phyloP scores from a whole-genome alignment of 1,139 yeast genomes.

The Taphrina confusa region DNA sequence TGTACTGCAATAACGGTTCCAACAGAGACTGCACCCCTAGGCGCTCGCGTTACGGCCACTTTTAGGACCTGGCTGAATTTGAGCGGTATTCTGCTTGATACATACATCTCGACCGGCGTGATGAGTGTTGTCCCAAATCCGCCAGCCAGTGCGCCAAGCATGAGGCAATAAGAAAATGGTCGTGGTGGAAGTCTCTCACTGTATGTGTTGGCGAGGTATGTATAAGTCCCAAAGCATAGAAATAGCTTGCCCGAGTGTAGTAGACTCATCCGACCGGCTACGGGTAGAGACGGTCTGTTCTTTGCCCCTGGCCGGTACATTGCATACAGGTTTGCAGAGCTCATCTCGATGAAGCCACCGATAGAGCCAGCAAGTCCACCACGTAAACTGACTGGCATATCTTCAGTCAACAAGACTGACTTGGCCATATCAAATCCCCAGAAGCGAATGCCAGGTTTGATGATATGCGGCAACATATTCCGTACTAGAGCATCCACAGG shows the following conservation, averaged over 20 bases:
- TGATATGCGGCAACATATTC: conserved; percentile 14
- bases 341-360: conserved; percentile 15
- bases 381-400: conserved; percentile 6
- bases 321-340: not conserved
- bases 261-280: not conserved
- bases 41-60: conserved; percentile 9
- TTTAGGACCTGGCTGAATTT: not conserved
- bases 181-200: conserved; percentile 10
- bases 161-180: conserved; percentile 8
- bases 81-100: not conserved
- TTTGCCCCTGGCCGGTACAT: not conserved
- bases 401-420: not conserved
- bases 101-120: conserved; percentile 10
- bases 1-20: conserved; percentile 25
- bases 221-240: conserved; percentile 18
- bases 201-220: conserved; percentile 19
- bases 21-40: conserved; percentile 17
- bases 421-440: conserved; percentile 21
- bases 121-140: conserved; percentile 17
- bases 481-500: not conserved
- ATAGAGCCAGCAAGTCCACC: conserved; percentile 17
- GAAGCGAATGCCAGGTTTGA: conserved; percentile 18
- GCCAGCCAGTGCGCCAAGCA: conserved; percentile 13
- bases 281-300: not conserved
- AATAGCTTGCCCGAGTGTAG: conserved; percentile 17